Evolutionary conservation across 2,329 filamentous ascomycete genomes (phyloP).

Genomic region (Trichophyton benhamiae): DNA sequence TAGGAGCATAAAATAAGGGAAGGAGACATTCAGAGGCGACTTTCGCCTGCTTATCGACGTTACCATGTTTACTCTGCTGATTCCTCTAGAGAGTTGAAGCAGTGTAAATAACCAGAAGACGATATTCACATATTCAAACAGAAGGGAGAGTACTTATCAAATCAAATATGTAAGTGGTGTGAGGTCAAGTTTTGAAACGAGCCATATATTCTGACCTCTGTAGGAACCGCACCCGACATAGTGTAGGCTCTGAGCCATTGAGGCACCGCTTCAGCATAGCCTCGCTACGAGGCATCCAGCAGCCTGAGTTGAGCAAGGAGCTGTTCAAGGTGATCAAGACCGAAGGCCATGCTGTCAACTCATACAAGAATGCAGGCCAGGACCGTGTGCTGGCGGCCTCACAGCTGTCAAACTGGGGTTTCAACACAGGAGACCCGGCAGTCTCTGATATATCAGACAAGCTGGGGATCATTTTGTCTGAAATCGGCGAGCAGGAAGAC

Average conservation of each 20-base stretch:
- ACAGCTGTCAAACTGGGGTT: constrained; percentile 93
- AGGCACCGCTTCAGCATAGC: constrained; percentile 72
- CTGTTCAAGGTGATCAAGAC: constrained; percentile 90
- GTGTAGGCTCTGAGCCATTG: constrained; percentile 22
- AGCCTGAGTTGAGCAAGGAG: constrained; percentile 78
- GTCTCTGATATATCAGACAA: constrained; percentile 90
- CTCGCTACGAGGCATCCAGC: constrained; percentile 70
- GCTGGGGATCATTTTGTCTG: constrained; percentile 78
- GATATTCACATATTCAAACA: background rate
- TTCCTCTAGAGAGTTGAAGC: background rate
- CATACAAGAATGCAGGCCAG: constrained; percentile 71
- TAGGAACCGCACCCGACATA: constrained; percentile 31
- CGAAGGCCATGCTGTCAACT: constrained; percentile 74
- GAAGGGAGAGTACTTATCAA: background rate
- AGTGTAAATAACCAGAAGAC: background rate
- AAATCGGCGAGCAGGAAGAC: constrained; percentile 91
- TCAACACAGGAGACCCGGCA: constrained; percentile 75
- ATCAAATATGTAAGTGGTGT: background rate
- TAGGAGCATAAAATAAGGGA: background rate
- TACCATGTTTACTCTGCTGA: background rate
- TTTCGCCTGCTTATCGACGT: background rate
- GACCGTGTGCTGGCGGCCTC: constrained; percentile 75
- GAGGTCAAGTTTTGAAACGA: background rate
- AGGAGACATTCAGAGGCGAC: background rate
- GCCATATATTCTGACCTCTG: background rate